Percentiles rank a stretch among this genome's conserved stretches.
Evolutionary conservation across 2,329 filamentous ascomycete species (phyloP).

Genomic region (Clonostachys rhizophaga): DNA sequence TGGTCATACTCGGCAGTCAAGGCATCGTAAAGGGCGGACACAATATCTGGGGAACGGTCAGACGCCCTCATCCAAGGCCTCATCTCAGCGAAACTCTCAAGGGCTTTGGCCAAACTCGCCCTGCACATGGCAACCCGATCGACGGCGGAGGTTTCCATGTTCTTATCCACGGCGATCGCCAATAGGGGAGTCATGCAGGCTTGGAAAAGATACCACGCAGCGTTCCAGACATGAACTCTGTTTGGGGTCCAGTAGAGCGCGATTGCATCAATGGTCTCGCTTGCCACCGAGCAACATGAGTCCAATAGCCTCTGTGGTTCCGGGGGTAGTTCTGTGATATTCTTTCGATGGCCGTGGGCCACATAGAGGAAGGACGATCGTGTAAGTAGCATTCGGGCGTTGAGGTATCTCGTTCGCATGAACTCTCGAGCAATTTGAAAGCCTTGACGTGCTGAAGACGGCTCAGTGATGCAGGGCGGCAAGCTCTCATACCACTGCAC

Average conservation of each 20-base stretch:
- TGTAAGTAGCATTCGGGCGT: conserved; percentile 15
- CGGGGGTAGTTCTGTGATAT: conserved; percentile 5
- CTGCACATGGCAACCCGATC: conserved; percentile 9
- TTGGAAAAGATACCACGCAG: conserved; percentile 23
- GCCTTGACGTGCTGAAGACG: conserved; percentile 12
- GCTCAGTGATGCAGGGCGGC: conserved; percentile 10
- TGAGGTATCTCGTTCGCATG: conserved; percentile 20
- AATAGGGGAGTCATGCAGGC: conserved; percentile 21
- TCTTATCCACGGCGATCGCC: conserved; percentile 16
- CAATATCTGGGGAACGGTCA: conserved; percentile 15
- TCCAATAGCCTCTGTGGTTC: conserved; percentile 14
- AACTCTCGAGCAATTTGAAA: conserved; percentile 17
- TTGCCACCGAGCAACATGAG: conserved; percentile 14
- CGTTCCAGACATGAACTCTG: conserved; percentile 21
- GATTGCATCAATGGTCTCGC: conserved; percentile 20
- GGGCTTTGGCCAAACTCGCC: conserved; percentile 13
- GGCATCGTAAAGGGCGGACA: conserved; percentile 16
- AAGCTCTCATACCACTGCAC: conserved; percentile 15
- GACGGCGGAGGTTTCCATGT: conserved; percentile 4
- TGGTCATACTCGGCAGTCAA: conserved; percentile 11
- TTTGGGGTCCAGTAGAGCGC: conserved; percentile 23
- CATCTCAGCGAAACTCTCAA: conserved; percentile 17
- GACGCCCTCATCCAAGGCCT: conserved; percentile 17
- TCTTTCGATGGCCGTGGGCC: conserved; percentile 11
- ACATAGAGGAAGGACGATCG: conserved; percentile 13